A percentile compares a stretch with the other conserved stretches of the same genome.
Conservation (phyloP, 441 rosid species). For the Heliophila coronopifolia region DNA sequence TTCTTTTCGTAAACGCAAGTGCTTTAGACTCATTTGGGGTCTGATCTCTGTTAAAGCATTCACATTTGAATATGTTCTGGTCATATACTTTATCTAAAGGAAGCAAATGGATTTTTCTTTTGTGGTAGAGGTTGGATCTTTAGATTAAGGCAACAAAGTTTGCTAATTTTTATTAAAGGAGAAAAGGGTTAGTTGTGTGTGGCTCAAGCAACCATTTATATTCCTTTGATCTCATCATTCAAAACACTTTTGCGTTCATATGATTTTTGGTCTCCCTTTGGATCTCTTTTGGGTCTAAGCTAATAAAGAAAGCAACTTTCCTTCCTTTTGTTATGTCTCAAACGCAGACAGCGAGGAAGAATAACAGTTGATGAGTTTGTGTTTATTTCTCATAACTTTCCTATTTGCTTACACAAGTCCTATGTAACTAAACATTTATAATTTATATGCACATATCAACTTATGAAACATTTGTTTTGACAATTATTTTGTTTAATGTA, state of each 20-base stretch:
- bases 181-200: constrained; percentile 36
- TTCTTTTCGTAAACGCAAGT: constrained; percentile 29
- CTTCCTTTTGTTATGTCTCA: constrained; percentile 35
- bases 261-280: constrained; percentile 51
- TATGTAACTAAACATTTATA: constrained; percentile 19
- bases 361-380: constrained; percentile 33
- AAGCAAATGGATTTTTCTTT: constrained; percentile 10
- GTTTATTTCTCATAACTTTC: constrained; percentile 30
- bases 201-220: constrained; percentile 42
- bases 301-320: constrained; percentile 28
- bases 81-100: constrained; percentile 27
- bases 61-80: constrained; percentile 27
- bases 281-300: constrained; percentile 73
- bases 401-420: constrained; percentile 20
- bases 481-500: too few species aligned
- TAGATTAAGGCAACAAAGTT: constrained; percentile 32
- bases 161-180: constrained; percentile 27
- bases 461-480: too few species aligned
- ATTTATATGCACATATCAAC: too few species aligned
- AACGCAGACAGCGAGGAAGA: constrained; percentile 39
- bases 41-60: constrained; percentile 25
- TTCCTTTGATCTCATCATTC: constrained; percentile 49
- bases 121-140: constrained; percentile 23
- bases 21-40: constrained; percentile 28
- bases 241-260: constrained; percentile 65